Evolutionary conservation across 805 yeast genomes (phyloP), one percentile per base, ranked within the genome.

Genomic region (Lachancea mirantina): DNA sequence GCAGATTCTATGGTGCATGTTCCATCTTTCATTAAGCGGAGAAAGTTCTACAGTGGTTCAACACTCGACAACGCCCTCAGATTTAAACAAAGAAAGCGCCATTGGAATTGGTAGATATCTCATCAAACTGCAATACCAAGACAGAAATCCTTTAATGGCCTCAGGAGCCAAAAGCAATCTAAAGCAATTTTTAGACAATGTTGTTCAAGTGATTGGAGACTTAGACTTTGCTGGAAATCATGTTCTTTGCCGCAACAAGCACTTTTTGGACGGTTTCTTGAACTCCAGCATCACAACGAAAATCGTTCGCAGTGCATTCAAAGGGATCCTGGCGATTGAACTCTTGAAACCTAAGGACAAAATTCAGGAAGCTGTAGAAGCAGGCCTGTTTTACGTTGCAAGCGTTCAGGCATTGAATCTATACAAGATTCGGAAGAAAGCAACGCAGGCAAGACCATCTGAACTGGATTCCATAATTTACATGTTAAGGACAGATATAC

Each of bases 1-100:
- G 6, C 97, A 89, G 48, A 67, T 84, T 20, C 57, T 92, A 14
- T 67, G 76, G 41, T 92, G 98, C 52, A 68, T 82, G 7, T 85
- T 79, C 46, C 94, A 85, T 27, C 67, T 84, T 31, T 58, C 64
- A 2, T 61, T 87, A 3, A 62, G 77, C 1, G 64, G 74, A 8
- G 84, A 78, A 9, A 64, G 65, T 11, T 76, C 74, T 40, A 64
- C 65, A 2, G 84, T 92, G 0, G 69, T 64, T 24, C 81, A 84
- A 40, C 97, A 89, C 48, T 66, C 61, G 3, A 64, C 79, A 0
- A 53, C 53, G 4, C 58, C 70, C 0, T 45, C 42, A 1, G 51
- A 53, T 6, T 59, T 80, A 49, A 59, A 57, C 8, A 45, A 51
- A 20, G 34, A 35, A 2, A 52, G 50, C 30, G 50, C 60, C 2